A percentile compares a stretch with the other conserved stretches of the same genome.
Evolutionary conservation across 1,139 yeast genomes (phyloP).

Genomic region (Debaryomyces psychrophilus): DNA sequence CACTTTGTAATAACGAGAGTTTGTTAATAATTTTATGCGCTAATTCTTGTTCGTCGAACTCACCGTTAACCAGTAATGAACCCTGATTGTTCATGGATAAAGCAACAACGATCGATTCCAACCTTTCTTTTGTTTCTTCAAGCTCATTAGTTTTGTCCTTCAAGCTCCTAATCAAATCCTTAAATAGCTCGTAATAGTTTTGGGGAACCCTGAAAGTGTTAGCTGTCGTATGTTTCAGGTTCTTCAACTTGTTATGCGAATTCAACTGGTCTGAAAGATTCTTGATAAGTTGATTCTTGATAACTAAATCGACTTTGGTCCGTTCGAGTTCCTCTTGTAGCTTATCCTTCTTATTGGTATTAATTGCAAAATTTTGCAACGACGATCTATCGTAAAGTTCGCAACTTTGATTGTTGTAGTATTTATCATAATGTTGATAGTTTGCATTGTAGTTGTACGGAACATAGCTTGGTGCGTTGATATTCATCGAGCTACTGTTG

Average conservation of each 20-base stretch:
- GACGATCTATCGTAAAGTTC: slow-evolving; percentile 16
- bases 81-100: slow-evolving; percentile 24
- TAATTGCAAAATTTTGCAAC: slow-evolving; percentile 12
- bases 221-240: slow-evolving; percentile 11
- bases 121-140: slow-evolving; percentile 58
- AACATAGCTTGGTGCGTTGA: slow-evolving; percentile 36
- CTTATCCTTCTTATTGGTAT: slow-evolving; percentile 7
- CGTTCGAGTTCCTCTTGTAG: slow-evolving; percentile 28
- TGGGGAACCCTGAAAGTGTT: slow-evolving; percentile 35
- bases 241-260: slow-evolving; percentile 19
- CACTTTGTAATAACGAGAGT: slow-evolving; percentile 62
- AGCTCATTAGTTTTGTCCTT: slow-evolving; percentile 57
- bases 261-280: slow-evolving; percentile 38
- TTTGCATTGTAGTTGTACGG: slow-evolving; percentile 19
- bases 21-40: slow-evolving; percentile 75
- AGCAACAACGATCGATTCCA: slow-evolving; percentile 61
- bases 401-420: slow-evolving; percentile 12
- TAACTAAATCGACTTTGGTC: slow-evolving; percentile 35
- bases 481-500: slow-evolving; percentile 21
- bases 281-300: slow-evolving; percentile 40
- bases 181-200: slow-evolving; percentile 51
- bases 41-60: slow-evolving; percentile 73
- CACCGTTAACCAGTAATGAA: slow-evolving; percentile 47
- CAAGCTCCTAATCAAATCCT: slow-evolving; percentile 53
- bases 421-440: slow-evolving; percentile 4